Evolutionary conservation across 2,329 filamentous ascomycete species (phyloP).

Genomic region (Herpotrichia juniperi): DNA sequence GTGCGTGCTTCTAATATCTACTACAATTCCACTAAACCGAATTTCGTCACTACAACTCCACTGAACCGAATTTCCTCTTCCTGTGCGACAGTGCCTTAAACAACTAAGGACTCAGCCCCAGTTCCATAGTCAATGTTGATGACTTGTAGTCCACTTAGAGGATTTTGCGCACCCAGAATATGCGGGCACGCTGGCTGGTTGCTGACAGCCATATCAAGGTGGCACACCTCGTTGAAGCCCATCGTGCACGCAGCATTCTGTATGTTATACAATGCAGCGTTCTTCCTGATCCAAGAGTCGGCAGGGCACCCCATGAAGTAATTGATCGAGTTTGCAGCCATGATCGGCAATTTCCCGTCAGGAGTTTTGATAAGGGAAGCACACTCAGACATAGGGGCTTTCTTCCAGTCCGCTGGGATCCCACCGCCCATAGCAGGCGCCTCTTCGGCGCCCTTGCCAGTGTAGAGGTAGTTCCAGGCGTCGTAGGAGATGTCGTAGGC

Average conservation of each 20-base stretch:
- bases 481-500: slow-evolving; percentile 67
- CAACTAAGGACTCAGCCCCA: slow-evolving; percentile 15
- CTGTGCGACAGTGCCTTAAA: slow-evolving; percentile 5
- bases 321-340: slow-evolving; percentile 20
- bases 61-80: not conserved
- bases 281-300: slow-evolving; percentile 11
- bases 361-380: slow-evolving; percentile 51
- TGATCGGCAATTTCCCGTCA: slow-evolving; percentile 18
- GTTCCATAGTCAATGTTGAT: slow-evolving; percentile 33
- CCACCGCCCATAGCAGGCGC: slow-evolving; percentile 58
- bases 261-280: slow-evolving; percentile 50
- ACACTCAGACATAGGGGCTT: slow-evolving; percentile 57
- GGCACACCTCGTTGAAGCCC: slow-evolving; percentile 35
- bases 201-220: slow-evolving; percentile 28
- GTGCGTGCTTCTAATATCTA: too few relatives aligned
- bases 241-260: slow-evolving; percentile 50
- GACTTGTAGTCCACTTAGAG: slow-evolving; percentile 19
- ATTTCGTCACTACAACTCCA: too few relatives aligned
- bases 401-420: slow-evolving; percentile 58
- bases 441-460: slow-evolving; percentile 55
- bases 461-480: slow-evolving; percentile 65
- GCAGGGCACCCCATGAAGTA: slow-evolving; percentile 11
- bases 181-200: slow-evolving; percentile 33
- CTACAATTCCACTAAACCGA: too few relatives aligned
- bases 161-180: slow-evolving; percentile 26